Evolutionary conservation across 371 early-diverging fungal genomes (phyloP), one percentile per base, ranked within the genome.

Genomic region (Syncephalis plumigaleata): DNA sequence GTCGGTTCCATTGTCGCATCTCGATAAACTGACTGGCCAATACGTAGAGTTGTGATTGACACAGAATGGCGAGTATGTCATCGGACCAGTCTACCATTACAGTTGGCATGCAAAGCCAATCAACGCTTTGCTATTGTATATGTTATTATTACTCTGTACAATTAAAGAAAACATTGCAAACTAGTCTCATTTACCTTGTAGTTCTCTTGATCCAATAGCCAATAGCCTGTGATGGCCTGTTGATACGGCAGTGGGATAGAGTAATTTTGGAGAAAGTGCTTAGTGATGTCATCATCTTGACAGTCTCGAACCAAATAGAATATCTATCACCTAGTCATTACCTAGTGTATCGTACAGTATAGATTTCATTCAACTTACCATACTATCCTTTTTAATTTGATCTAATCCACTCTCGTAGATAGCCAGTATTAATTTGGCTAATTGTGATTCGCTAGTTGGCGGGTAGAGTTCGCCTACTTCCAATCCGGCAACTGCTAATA

Each of bases 401-500:
- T 40, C 40, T 15, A 40, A 21, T 5, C n/a, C 40, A 40, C 40
- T 8, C 16, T 40, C 40, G 21, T 18, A 21, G 15, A 40, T 21
- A 15, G 40, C 40, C 3, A 3, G n/a, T 3, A 40, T 21, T 8
- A 40, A 21, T n/a, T 40, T 21, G 4, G 4, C n/a, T 21, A 40
- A 40, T 21, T 40, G 40, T 4, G 7, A 4, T 16, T 16, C 40
- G 22, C 21, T 39, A 18, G 39, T 44, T 36, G 21, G 27, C 8
- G 25, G 21, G 17, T 52, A 48, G 20, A 39, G 21, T 2, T 23
- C 38, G 36, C 49, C 24, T 13, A 52, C 42, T 15, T 37, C 24
- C 3, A 27, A 39, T 8, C 47, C 47, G n/a, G 50, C 39, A 17
- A 24, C 38, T 20, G 20, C 42, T 7, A 48, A 37, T 17, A 39